Percentiles rank a stretch among this genome's conserved stretches.
Evolutionary conservation across 2,329 filamentous ascomycete species (phyloP).

Genomic region (Penicillium sp.): DNA sequence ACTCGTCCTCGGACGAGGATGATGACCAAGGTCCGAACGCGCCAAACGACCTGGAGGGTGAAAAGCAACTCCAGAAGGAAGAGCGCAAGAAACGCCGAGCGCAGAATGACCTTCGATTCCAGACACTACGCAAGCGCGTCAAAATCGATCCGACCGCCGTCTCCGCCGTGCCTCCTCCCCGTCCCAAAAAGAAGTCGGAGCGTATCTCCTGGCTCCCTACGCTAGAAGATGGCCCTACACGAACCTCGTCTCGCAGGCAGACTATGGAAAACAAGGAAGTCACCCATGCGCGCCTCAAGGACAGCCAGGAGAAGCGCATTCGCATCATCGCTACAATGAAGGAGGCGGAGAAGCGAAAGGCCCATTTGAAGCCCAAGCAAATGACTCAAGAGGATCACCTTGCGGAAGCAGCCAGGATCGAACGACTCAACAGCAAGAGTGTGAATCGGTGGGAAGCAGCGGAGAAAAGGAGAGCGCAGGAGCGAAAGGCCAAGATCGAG

Average conservation of each 20-base stretch:
- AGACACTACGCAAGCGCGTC: slow-evolving; percentile 62
- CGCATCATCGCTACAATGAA: slow-evolving; percentile 55
- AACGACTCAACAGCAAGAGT: slow-evolving; percentile 83
- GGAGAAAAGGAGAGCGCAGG: slow-evolving; percentile 81
- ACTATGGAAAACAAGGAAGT: slow-evolving; percentile 63
- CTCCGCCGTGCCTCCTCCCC: slow-evolving; percentile 35
- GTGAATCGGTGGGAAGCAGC: slow-evolving; percentile 91
- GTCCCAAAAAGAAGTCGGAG: slow-evolving; percentile 65
- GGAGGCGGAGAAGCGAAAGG: slow-evolving; percentile 58
- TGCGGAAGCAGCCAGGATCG: slow-evolving; percentile 74
- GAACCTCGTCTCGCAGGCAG: slow-evolving; percentile 59
- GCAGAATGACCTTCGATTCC: slow-evolving; percentile 62
- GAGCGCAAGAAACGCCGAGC: slow-evolving; percentile 79
- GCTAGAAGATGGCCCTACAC: slow-evolving; percentile 56
- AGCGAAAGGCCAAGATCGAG: slow-evolving; percentile 75
- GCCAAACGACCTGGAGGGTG: slow-evolving; percentile 68
- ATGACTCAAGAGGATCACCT: slow-evolving; percentile 85
- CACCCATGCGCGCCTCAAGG: slow-evolving; percentile 47
- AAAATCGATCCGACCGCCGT: slow-evolving; percentile 59
- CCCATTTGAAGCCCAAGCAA: slow-evolving; percentile 69
- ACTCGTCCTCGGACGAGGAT: slow-evolving; percentile 78
- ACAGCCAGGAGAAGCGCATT: slow-evolving; percentile 47
- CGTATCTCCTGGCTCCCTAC: slow-evolving; percentile 66
- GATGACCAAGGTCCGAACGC: slow-evolving; percentile 63
- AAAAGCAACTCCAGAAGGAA: slow-evolving; percentile 76